Conservation (phyloP, 345 rosid genomes). For the Ceriops tagal region DNA sequence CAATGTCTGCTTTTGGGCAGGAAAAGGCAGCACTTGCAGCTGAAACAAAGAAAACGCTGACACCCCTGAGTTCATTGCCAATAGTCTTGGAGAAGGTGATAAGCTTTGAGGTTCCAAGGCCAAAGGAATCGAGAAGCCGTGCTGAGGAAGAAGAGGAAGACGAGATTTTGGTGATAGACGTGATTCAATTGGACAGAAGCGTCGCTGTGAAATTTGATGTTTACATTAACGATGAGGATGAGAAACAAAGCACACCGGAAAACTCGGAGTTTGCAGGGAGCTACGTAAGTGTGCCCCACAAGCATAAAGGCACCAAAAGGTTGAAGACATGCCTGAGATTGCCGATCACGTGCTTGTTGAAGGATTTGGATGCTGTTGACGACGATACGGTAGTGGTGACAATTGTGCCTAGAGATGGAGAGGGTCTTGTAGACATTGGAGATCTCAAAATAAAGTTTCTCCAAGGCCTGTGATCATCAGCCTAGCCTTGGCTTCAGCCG, state of each 20-base stretch:
- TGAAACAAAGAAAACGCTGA: background rate
- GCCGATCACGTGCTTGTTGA: conserved; percentile 45
- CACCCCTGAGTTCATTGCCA: conserved; percentile 8
- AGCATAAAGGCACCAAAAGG: conserved; percentile 40
- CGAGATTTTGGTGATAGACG: conserved; percentile 41
- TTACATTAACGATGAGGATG: conserved; percentile 48
- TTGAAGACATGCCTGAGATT: conserved; percentile 35
- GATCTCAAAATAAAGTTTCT: background rate
- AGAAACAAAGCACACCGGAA: conserved; percentile 21
- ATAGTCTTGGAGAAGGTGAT: conserved; percentile 10
- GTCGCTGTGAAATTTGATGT: conserved; percentile 46
- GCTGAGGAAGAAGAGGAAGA: conserved; percentile 24
- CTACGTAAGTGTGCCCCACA: conserved; percentile 52
- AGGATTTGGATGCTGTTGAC: conserved; percentile 47
- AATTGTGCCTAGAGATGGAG: conserved; percentile 44
- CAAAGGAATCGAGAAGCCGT: conserved; percentile 10
- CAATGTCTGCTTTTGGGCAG: background rate
- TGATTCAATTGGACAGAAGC: conserved; percentile 39
- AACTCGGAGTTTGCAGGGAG: conserved; percentile 57
- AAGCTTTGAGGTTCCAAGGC: conserved; percentile 15
- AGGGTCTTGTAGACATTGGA: conserved; percentile 13
- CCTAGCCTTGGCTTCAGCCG: too few species aligned
- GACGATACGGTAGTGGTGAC: conserved; percentile 47
- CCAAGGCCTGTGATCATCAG: too few species aligned
- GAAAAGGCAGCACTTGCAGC: background rate